phyloP scores from a whole-genome alignment of 129 eudicot species.

The Erigeron canadensis region DNA sequence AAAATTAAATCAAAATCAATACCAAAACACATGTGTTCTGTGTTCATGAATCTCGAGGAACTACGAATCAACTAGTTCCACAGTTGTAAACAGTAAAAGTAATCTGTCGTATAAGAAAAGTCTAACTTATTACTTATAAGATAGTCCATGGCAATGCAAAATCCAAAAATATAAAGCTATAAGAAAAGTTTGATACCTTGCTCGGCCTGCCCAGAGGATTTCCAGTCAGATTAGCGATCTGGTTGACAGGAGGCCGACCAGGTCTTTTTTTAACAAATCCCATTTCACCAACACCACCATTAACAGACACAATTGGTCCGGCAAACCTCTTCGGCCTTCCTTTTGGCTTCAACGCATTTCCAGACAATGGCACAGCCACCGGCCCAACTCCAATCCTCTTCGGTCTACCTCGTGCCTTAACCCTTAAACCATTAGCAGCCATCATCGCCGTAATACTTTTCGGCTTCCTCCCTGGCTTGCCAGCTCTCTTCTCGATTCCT shows the following conservation, averaged over 20 bases:
- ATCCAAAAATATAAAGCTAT: background rate
- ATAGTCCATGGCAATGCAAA: background rate
- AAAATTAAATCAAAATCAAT: too few relatives aligned
- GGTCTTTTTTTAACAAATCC: slow-evolving; percentile 41
- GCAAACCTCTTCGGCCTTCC: slow-evolving; percentile 61
- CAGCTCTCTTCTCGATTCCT: slow-evolving; percentile 32
- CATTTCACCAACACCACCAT: slow-evolving; percentile 36
- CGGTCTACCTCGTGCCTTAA: slow-evolving; percentile 48
- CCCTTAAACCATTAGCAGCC: slow-evolving; percentile 23
- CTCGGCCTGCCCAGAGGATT: slow-evolving; percentile 62
- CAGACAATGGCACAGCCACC: slow-evolving; percentile 43
- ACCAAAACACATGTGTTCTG: too few relatives aligned
- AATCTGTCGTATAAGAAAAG: background rate
- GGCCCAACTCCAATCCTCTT: slow-evolving; percentile 30
- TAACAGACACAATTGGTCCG: slow-evolving; percentile 37
- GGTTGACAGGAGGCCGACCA: slow-evolving; percentile 54
- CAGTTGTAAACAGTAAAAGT: background rate
- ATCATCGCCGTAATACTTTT: slow-evolving; percentile 26
- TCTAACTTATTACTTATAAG: background rate
- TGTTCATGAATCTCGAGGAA: too few relatives aligned
- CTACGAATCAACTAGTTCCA: background rate
- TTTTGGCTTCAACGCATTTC: slow-evolving; percentile 54
- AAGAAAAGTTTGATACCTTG: slow-evolving; percentile 44
- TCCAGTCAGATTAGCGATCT: slow-evolving; percentile 48
- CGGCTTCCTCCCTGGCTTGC: slow-evolving; percentile 37